Evolutionary conservation across 2,329 filamentous ascomycete genomes (phyloP).

Genomic region (Tolypocladium pustulatum): DNA sequence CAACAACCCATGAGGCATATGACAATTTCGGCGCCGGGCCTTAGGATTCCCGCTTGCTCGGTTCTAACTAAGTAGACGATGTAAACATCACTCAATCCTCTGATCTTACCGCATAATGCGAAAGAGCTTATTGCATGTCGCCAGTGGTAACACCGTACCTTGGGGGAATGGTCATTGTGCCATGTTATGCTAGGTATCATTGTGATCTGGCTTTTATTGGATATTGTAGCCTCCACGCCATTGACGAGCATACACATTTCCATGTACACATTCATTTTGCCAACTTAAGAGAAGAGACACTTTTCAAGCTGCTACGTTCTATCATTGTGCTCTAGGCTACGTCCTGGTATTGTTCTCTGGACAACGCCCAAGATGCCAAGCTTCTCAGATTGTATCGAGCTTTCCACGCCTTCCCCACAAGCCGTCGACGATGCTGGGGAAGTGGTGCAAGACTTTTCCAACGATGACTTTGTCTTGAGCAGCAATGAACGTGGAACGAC

Average conservation of each 20-base stretch:
- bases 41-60: background rate
- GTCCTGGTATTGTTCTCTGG: background rate
- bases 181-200: background rate
- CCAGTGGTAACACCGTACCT: background rate
- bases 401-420: background rate
- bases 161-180: background rate
- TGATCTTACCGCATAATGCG: background rate
- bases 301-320: background rate
- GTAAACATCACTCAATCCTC: background rate
- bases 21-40: background rate
- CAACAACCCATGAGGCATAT: background rate
- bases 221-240: background rate
- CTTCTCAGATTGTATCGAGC: background rate
- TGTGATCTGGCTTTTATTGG: background rate
- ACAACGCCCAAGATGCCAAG: background rate
- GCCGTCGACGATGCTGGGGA: background rate
- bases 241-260: background rate
- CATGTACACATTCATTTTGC: background rate
- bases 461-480: background rate
- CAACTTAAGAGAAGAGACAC: background rate
- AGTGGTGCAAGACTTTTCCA: background rate
- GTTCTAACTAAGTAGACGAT: background rate
- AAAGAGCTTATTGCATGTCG: background rate
- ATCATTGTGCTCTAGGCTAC: background rate
- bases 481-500: background rate